Percentiles rank a stretch among this genome's conserved stretches.
Conservation (phyloP, 352 stramenopile species). For the Phytopythium delawarense region DNA sequence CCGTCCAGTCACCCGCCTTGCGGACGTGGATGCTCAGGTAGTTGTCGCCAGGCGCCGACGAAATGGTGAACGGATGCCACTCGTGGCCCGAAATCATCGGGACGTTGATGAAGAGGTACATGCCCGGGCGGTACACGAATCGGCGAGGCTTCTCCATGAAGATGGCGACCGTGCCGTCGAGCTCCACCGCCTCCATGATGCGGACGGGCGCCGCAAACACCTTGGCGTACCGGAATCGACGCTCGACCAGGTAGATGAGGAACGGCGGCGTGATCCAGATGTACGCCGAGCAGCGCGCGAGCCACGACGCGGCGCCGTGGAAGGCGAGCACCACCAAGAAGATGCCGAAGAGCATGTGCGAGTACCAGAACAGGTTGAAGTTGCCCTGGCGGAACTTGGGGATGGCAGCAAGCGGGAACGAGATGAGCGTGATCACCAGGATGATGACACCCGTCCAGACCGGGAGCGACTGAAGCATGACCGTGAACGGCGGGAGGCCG, state of each 20-base stretch:
- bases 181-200: slow-evolving; percentile 61
- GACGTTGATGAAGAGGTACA: slow-evolving; percentile 90
- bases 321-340: slow-evolving; percentile 66
- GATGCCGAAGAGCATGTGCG: slow-evolving; percentile 72
- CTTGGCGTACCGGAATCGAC: slow-evolving; percentile 68
- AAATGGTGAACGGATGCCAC: slow-evolving; percentile 92
- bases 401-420: slow-evolving; percentile 65
- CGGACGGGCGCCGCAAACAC: slow-evolving; percentile 58
- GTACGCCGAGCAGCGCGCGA: slow-evolving; percentile 51
- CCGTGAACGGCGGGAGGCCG: slow-evolving; percentile 52
- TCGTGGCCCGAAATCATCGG: slow-evolving; percentile 74
- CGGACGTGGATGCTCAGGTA: slow-evolving; percentile 81
- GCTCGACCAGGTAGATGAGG: slow-evolving; percentile 64
- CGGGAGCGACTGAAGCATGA: slow-evolving; percentile 63
- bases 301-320: slow-evolving; percentile 64
- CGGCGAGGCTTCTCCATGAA: slow-evolving; percentile 75
- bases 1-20: slow-evolving; percentile 70
- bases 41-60: slow-evolving; percentile 78
- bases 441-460: slow-evolving; percentile 70
- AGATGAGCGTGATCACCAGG: slow-evolving; percentile 59
- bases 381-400: slow-evolving; percentile 68
- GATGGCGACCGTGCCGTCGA: slow-evolving; percentile 63
- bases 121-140: slow-evolving; percentile 72
- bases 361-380: slow-evolving; percentile 84
- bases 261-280: slow-evolving; percentile 65